Conservation (phyloP, 2,329 filamentous ascomycete genomes). For the Talaromyces verruculosus region DNA sequence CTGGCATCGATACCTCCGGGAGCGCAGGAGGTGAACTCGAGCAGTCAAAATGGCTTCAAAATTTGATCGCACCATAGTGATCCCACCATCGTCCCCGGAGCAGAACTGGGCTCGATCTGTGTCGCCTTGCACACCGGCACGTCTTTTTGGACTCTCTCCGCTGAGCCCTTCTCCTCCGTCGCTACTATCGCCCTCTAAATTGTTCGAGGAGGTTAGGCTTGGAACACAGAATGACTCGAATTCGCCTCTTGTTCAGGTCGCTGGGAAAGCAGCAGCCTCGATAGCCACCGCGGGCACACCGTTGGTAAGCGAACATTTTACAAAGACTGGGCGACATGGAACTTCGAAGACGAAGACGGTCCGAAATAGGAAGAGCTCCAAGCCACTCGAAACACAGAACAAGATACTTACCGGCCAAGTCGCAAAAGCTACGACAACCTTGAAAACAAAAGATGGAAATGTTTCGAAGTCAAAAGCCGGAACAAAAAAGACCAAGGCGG, state of each 20-base stretch:
- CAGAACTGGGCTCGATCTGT: conserved; percentile 32
- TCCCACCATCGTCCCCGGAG: conserved; percentile 47
- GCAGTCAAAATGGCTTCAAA: conserved; percentile 35
- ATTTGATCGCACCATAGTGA: conserved; percentile 37
- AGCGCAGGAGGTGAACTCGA: not conserved
- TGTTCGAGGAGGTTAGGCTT: conserved; percentile 22
- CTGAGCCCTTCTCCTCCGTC: conserved; percentile 29
- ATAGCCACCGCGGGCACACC: not conserved
- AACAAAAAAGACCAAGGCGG: not conserved
- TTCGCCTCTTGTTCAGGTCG: conserved; percentile 18
- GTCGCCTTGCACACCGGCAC: conserved; percentile 23
- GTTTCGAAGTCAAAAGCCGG: not conserved
- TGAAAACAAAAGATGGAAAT: conserved; percentile 10
- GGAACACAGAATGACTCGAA: conserved; percentile 3
- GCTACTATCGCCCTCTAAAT: conserved; percentile 30
- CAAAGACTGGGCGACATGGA: conserved; percentile 27
- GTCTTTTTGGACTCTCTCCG: conserved; percentile 25
- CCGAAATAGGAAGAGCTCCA: conserved; percentile 23
- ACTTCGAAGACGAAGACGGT: conserved; percentile 27
- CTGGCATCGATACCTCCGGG: not conserved
- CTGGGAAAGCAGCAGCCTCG: conserved; percentile 14
- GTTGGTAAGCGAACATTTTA: conserved; percentile 10
- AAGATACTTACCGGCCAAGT: conserved; percentile 39
- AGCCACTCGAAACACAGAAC: conserved; percentile 28
- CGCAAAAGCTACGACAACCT: conserved; percentile 30